Conservation (phyloP, 257 asterid species). For the Plantago ovata region DNA sequence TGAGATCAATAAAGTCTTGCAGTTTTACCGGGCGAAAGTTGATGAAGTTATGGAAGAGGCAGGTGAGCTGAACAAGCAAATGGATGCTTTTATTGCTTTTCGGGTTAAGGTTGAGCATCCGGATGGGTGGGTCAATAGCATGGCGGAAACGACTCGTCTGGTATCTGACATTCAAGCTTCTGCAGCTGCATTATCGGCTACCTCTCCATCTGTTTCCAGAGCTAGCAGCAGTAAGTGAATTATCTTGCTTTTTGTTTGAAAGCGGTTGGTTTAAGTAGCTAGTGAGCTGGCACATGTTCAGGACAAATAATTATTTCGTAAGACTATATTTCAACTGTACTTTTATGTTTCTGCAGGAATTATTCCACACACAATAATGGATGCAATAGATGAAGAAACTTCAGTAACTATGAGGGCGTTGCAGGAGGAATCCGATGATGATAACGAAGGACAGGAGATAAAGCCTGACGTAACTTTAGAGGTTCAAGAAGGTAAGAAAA, state of each 20-base stretch:
- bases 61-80: conserved; percentile 37
- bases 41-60: conserved; percentile 46
- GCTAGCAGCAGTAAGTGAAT: conserved; percentile 31
- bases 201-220: conserved; percentile 32
- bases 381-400: conserved; percentile 33
- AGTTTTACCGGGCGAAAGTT: conserved; percentile 34
- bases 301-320: too few species aligned
- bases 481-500: conserved; percentile 11
- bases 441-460: conserved; percentile 13
- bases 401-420: conserved; percentile 1
- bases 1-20: conserved; percentile 44
- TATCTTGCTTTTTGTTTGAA: neutral
- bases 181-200: conserved; percentile 30
- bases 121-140: conserved; percentile 22
- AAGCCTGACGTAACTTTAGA: conserved; percentile 1
- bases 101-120: conserved; percentile 42
- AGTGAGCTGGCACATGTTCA: too few species aligned
- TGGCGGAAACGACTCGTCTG: conserved; percentile 30
- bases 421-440: conserved; percentile 16
- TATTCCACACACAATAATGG: conserved; percentile 18
- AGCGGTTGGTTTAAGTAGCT: too few species aligned
- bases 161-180: conserved; percentile 37
- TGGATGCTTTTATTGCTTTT: conserved; percentile 53
- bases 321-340: too few species aligned
- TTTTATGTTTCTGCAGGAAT: conserved; percentile 23